A percentile compares a stretch with the other conserved stretches of the same genome.
Evolutionary conservation across 768 basidiomycete species (phyloP).

Genomic region (Boletellus ananiceps): DNA sequence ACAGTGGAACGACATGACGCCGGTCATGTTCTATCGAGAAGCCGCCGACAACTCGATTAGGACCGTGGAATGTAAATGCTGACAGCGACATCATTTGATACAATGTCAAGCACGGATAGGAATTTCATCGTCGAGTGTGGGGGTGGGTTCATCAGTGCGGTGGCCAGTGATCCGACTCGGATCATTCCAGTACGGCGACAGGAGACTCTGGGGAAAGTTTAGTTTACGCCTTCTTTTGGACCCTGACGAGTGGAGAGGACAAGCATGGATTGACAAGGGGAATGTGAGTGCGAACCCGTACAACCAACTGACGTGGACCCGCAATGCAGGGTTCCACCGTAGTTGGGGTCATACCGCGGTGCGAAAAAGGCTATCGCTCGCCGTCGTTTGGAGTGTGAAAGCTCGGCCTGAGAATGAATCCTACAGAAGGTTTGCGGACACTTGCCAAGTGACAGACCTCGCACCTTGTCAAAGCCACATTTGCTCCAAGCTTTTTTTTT

Average conservation of each 20-base stretch:
- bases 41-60: background rate
- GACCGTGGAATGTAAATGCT: background rate
- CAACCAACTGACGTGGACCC: too few relatives aligned
- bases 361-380: background rate
- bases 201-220: background rate
- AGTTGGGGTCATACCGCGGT: background rate
- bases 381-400: background rate
- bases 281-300: too few relatives aligned
- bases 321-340: background rate
- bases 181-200: background rate
- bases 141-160: slow-evolving; percentile 1
- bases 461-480: slow-evolving; percentile 6
- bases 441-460: background rate
- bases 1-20: background rate
- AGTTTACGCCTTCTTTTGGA: background rate
- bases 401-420: background rate
- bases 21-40: background rate
- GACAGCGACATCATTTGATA: background rate
- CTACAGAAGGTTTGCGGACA: background rate
- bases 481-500: background rate
- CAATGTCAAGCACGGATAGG: slow-evolving; percentile 2
- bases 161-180: background rate
- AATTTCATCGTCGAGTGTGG: slow-evolving; percentile 4
- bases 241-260: background rate
- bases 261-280: background rate